Evolutionary conservation across 768 basidiomycete genomes (phyloP), one percentile per base, ranked within the genome.

Genomic region (Xanthoconium stramineum): DNA sequence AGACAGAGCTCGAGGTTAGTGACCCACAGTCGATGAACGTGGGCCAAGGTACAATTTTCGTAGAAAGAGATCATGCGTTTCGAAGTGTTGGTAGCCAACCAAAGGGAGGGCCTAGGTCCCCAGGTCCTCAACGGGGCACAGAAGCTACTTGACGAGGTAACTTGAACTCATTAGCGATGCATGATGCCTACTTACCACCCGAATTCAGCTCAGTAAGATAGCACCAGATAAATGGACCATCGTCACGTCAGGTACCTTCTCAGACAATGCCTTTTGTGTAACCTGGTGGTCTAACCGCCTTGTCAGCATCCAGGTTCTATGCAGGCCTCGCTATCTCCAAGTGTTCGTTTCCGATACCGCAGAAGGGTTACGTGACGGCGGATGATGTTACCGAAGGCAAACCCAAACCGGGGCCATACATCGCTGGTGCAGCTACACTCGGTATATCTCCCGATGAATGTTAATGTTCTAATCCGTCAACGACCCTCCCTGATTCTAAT

Each of bases 381-480:
- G 82, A 87, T 70, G 71, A 72, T 52, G 72, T 74, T 50, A 86
- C 88, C 48, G 61, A 70, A 58, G 92, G 93, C 44, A 95, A 95
- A 74, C 94, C 94, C n/a, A 79, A 86, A 65, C 92, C 94, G 1
- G 91, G 83, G 36, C 94, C 94, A 20, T 97, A 95, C 72, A 74
- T 94, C 14, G 82, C 83, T 1, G 93, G 93, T 12, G 91, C 92
- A 38, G 49, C 39, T 15, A 48, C 37, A 7, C 81, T 86, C 55
- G 75, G 74, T n/a, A 77, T 81, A 24, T 75, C 84, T 47, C 76
- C 85, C 2, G 70, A 69, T 20, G 81, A 82, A 47, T 92, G 88
- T 15, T 14, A 17, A 12, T 19, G 32, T 24, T 24, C 35, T 12
- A 13, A 42, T 49, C 36, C 14, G 20, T 35, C 6, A 12, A 15